Conservation (phyloP, 2,329 filamentous ascomycete genomes). For the Blastomyces parvus region DNA sequence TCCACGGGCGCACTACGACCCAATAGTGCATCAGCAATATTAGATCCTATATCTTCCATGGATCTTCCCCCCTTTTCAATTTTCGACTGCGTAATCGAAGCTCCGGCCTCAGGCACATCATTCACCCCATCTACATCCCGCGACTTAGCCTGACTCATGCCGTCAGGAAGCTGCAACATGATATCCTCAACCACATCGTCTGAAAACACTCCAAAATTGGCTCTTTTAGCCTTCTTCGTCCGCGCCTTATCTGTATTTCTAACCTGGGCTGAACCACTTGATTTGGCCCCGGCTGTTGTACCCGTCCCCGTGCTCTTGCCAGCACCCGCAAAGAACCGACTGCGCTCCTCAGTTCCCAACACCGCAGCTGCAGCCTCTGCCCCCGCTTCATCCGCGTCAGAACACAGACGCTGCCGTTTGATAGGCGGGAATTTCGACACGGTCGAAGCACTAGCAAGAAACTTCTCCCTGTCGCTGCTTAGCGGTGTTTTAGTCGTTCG, state of each 20-base stretch:
- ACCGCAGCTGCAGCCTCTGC: slow-evolving; percentile 21
- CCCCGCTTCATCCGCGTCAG: slow-evolving; percentile 34
- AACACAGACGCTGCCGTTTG: slow-evolving; percentile 46
- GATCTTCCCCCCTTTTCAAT: background rate
- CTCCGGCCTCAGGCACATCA: background rate
- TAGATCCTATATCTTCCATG: background rate
- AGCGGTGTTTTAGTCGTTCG: slow-evolving; percentile 26
- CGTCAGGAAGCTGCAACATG: slow-evolving; percentile 38
- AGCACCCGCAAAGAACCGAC: slow-evolving; percentile 39
- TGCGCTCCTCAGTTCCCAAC: slow-evolving; percentile 27
- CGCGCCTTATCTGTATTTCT: slow-evolving; percentile 19
- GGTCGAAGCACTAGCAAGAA: slow-evolving; percentile 30
- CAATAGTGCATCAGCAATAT: background rate
- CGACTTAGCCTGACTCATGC: slow-evolving; percentile 9
- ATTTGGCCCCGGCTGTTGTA: slow-evolving; percentile 26
- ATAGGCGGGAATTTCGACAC: slow-evolving; percentile 38
- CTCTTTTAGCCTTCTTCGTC: slow-evolving; percentile 35
- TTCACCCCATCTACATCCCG: background rate
- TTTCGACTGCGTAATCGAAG: background rate
- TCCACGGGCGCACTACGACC: background rate
- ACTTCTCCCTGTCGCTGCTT: slow-evolving; percentile 32
- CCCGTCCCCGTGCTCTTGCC: slow-evolving; percentile 5
- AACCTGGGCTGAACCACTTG: slow-evolving; percentile 25
- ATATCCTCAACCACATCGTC: slow-evolving; percentile 45
- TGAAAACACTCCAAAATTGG: slow-evolving; percentile 43